Conservation (phyloP, 352 stramenopile genomes). For the Phytopythium mirpurense region DNA sequence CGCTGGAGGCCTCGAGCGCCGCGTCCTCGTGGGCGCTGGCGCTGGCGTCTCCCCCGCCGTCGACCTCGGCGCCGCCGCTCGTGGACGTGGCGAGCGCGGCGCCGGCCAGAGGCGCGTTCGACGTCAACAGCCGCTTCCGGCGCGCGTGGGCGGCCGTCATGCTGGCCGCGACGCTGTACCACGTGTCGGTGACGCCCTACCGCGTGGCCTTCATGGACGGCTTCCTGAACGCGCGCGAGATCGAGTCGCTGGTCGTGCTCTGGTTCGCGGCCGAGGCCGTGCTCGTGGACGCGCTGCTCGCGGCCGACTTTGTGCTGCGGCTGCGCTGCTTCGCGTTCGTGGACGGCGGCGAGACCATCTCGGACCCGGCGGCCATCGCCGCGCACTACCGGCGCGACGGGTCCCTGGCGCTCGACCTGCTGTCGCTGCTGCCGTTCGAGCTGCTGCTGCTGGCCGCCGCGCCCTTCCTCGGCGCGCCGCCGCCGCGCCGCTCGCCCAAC, state of each 20-base stretch:
- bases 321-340: slow-evolving; percentile 52
- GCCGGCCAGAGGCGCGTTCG: slow-evolving; percentile 1
- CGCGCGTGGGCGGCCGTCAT: slow-evolving; percentile 45
- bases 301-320: slow-evolving; percentile 55
- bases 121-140: slow-evolving; percentile 31
- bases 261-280: slow-evolving; percentile 55
- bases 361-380: slow-evolving; percentile 27
- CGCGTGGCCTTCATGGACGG: slow-evolving; percentile 55
- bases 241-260: slow-evolving; percentile 17
- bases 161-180: slow-evolving; percentile 53
- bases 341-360: slow-evolving; percentile 32
- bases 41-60: not conserved
- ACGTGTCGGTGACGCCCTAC: slow-evolving; percentile 47
- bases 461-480: slow-evolving; percentile 13
- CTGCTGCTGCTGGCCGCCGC: slow-evolving; percentile 25
- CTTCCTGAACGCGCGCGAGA: slow-evolving; percentile 25
- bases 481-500: slow-evolving; percentile 16
- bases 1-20: not conserved
- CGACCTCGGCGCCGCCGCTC: not conserved
- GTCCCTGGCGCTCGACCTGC: slow-evolving; percentile 38
- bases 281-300: slow-evolving; percentile 33
- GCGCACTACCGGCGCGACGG: slow-evolving; percentile 43
- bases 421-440: slow-evolving; percentile 49
- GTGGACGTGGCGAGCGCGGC: too few species aligned
- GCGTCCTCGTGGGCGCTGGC: not conserved